These are phyloP conservation scores for Xylariaceae sp. DNA, from an alignment of 2,329 filamentous ascomycete genomes.

Conservation along the genomic window DNA sequence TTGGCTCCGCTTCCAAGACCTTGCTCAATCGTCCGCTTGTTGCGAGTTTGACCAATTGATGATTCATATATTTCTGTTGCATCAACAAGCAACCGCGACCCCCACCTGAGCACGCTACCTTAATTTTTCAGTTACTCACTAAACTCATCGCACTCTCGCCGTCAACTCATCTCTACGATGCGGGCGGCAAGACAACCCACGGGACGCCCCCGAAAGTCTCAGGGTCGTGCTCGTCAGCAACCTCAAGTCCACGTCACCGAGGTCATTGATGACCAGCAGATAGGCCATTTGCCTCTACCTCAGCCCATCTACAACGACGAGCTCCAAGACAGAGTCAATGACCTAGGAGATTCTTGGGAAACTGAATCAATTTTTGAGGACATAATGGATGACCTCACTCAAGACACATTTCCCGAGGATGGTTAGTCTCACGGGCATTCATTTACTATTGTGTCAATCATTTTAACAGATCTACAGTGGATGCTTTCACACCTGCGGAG, in stretches of 20 bases:
- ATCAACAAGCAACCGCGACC: too few relatives aligned
- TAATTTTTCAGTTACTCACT: too few relatives aligned
- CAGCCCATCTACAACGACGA: constrained; percentile 16
- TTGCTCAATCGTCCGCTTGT: constrained; percentile 3
- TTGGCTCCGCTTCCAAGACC: constrained; percentile 8
- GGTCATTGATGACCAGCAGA: constrained; percentile 20
- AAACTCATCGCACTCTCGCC: too few relatives aligned
- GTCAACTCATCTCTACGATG: too few relatives aligned
- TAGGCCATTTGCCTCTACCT: constrained; percentile 16
- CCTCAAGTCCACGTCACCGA: constrained; percentile 14
- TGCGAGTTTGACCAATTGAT: neutral
- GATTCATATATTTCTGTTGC: constrained; percentile 2
- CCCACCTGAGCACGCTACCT: too few relatives aligned
- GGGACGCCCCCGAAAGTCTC: too few relatives aligned
- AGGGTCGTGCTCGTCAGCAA: too few relatives aligned
- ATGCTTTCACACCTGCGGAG: constrained; percentile 53
- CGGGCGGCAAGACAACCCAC: too few relatives aligned
- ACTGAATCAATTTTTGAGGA: constrained; percentile 45
- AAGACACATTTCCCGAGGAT: constrained; percentile 39
- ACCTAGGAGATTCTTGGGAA: constrained; percentile 37
- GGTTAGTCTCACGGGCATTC: constrained; percentile 21
- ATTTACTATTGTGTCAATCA: neutral
- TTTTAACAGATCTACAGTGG: constrained; percentile 22
- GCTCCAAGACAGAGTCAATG: constrained; percentile 20
- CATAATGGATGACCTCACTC: constrained; percentile 40